phyloP scores from a whole-genome alignment of 495 filamentous ascomycete species.

The Aspergillus indologenus region DNA sequence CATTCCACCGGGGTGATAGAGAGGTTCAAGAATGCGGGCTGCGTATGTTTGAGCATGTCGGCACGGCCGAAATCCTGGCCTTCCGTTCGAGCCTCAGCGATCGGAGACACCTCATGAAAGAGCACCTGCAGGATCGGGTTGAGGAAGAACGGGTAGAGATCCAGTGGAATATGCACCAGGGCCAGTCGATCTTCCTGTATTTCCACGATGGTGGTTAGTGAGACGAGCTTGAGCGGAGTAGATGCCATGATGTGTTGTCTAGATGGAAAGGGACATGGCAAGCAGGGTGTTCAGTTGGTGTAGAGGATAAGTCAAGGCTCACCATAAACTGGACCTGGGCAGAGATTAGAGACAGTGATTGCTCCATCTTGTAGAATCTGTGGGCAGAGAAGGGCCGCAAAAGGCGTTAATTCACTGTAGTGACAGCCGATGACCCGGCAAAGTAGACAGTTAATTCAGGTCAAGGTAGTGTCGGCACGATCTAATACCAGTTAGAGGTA shows the following conservation, averaged over 20 bases:
- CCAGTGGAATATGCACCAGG: slow-evolving; percentile 86
- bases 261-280: not conserved
- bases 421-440: not conserved
- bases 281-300: slow-evolving; percentile 6
- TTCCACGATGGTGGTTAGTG: slow-evolving; percentile 16
- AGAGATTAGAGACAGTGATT: slow-evolving; percentile 48
- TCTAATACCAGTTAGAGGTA: not conserved
- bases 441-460: not conserved
- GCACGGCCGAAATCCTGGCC: slow-evolving; percentile 33
- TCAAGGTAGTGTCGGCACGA: too few relatives aligned
- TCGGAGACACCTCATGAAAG: slow-evolving; percentile 55
- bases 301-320: slow-evolving; percentile 23
- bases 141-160: slow-evolving; percentile 75
- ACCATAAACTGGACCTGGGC: slow-evolving; percentile 57
- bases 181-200: slow-evolving; percentile 79
- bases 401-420: not conserved
- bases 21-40: slow-evolving; percentile 85
- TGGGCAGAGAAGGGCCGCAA: not conserved
- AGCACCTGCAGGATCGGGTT: slow-evolving; percentile 83
- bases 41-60: slow-evolving; percentile 36
- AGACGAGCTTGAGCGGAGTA: slow-evolving; percentile 8
- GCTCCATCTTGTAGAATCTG: slow-evolving; percentile 42
- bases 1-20: slow-evolving; percentile 91
- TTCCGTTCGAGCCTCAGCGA: slow-evolving; percentile 26
- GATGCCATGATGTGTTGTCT: not conserved